Conservation (phyloP, 768 basidiomycete species). For the Termitomyces sp. region DNA sequence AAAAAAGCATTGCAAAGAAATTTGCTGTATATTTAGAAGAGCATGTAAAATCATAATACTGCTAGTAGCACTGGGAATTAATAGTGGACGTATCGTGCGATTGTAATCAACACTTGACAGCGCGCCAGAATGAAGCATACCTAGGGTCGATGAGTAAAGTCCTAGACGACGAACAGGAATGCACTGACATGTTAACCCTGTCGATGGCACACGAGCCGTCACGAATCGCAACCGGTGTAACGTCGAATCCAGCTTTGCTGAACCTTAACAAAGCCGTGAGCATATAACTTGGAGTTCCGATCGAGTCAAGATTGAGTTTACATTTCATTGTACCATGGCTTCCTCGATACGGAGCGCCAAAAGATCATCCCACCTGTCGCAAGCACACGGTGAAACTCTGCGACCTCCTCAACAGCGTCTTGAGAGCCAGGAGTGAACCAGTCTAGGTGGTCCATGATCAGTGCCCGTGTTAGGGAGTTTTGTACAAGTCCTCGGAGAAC, state of each 20-base stretch:
- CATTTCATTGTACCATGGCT: slow-evolving; percentile 62
- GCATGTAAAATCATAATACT: slow-evolving; percentile 42
- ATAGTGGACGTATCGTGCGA: not conserved
- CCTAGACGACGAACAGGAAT: not conserved
- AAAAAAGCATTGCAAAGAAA: slow-evolving; percentile 61
- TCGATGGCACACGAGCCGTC: slow-evolving; percentile 51
- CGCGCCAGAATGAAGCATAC: slow-evolving; percentile 34
- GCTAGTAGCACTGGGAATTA: not conserved
- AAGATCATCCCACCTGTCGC: slow-evolving; percentile 54
- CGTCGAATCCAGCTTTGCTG: slow-evolving; percentile 45
- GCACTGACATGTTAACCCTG: slow-evolving; percentile 61
- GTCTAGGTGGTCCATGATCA: slow-evolving; percentile 72
- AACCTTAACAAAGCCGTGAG: slow-evolving; percentile 31
- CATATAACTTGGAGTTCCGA: not conserved
- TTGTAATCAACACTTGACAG: slow-evolving; percentile 15
- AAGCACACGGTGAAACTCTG: slow-evolving; percentile 52
- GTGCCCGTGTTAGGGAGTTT: slow-evolving; percentile 51
- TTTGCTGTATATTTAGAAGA: slow-evolving; percentile 73
- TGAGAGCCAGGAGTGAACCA: slow-evolving; percentile 46
- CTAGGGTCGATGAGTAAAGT: slow-evolving; percentile 11
- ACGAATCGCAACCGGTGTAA: slow-evolving; percentile 47
- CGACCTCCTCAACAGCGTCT: slow-evolving; percentile 47
- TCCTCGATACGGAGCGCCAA: slow-evolving; percentile 59
- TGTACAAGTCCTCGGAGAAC: slow-evolving; percentile 26
- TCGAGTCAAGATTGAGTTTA: slow-evolving; percentile 11